A percentile compares a stretch with the other conserved stretches of the same genome.
These are phyloP conservation scores for Sclerotinia sclerotiorum DNA, from an alignment of 2,329 filamentous ascomycete species.

Conservation along the genomic window DNA sequence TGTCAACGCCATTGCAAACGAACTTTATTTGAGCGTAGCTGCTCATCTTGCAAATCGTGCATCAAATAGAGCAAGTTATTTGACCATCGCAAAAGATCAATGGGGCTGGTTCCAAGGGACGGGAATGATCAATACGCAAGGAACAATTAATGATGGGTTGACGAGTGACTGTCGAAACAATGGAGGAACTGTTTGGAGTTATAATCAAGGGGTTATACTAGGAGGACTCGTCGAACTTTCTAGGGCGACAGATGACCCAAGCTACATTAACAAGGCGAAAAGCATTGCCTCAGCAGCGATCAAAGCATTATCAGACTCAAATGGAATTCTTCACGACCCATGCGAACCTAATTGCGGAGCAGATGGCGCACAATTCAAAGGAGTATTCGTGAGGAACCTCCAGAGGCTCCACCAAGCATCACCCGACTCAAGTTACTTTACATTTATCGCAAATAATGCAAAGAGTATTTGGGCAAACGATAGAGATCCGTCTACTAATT, in stretches of 20 bases:
- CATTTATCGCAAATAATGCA: slow-evolving; percentile 62
- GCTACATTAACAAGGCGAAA: slow-evolving; percentile 49
- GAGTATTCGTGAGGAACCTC: slow-evolving; percentile 67
- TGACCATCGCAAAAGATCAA: slow-evolving; percentile 52
- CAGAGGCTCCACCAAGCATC: slow-evolving; percentile 50
- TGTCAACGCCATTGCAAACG: slow-evolving; percentile 59
- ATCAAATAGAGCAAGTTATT: slow-evolving; percentile 53
- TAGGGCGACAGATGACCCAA: slow-evolving; percentile 48
- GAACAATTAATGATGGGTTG: slow-evolving; percentile 56
- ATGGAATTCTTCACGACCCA: slow-evolving; percentile 54
- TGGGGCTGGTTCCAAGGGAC: slow-evolving; percentile 52
- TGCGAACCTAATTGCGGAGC: slow-evolving; percentile 50
- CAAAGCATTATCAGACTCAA: slow-evolving; percentile 44
- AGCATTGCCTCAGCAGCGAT: slow-evolving; percentile 57
- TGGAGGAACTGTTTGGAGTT: slow-evolving; percentile 48
- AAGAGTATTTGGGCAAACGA: slow-evolving; percentile 64
- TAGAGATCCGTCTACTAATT: slow-evolving; percentile 46
- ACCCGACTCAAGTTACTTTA: slow-evolving; percentile 50
- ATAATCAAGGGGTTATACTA: slow-evolving; percentile 63
- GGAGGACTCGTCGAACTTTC: slow-evolving; percentile 57
- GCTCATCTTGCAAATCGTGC: slow-evolving; percentile 56
- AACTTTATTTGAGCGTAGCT: slow-evolving; percentile 55
- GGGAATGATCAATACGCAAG: slow-evolving; percentile 49
- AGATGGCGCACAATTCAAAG: slow-evolving; percentile 70
- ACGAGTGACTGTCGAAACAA: slow-evolving; percentile 51